Conservation (phyloP, 495 filamentous ascomycete genomes). For the Hypoxylon trugodes region DNA sequence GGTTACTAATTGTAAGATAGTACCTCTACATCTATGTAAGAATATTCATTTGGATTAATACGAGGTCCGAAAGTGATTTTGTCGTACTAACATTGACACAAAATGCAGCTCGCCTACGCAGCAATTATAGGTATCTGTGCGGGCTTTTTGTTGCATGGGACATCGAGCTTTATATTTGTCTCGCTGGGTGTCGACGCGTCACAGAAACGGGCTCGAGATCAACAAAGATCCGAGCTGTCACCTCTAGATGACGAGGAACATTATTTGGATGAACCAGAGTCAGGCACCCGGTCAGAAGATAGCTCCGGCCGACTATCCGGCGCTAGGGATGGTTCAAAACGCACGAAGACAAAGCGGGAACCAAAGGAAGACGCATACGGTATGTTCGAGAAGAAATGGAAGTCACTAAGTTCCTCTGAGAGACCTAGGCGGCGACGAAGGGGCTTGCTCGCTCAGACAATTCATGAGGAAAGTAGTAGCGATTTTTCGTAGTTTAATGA, state of each 20-base stretch:
- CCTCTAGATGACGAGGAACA: conserved; percentile 48
- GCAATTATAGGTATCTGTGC: conserved; percentile 63
- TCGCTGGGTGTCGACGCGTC: conserved; percentile 47
- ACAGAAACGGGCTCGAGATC: conserved; percentile 22
- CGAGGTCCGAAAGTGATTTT: neutral
- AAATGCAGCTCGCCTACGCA: conserved; percentile 62
- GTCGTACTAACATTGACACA: conserved; percentile 21
- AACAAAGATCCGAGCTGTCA: conserved; percentile 1
- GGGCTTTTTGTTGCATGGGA: conserved; percentile 59
- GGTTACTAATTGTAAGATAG: conserved; percentile 47
- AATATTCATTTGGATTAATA: conserved; percentile 1
- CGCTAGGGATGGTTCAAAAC: neutral
- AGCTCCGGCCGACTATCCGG: conserved; percentile 24
- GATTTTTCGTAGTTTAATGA: conserved; percentile 27
- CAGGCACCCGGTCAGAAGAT: conserved; percentile 15
- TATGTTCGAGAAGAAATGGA: conserved; percentile 39
- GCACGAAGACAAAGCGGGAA: conserved; percentile 5
- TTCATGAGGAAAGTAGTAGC: conserved; percentile 71
- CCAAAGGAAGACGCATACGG: conserved; percentile 22
- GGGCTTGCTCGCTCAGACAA: conserved; percentile 64
- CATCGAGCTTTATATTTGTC: conserved; percentile 50
- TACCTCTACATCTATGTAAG: conserved; percentile 67
- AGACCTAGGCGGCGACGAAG: conserved; percentile 44
- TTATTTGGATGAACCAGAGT: conserved; percentile 24
- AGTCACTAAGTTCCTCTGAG: conserved; percentile 35